These are phyloP conservation scores for Lizonia empirigonia DNA, from an alignment of 2,329 filamentous ascomycete genomes.

Conservation along the genomic window DNA sequence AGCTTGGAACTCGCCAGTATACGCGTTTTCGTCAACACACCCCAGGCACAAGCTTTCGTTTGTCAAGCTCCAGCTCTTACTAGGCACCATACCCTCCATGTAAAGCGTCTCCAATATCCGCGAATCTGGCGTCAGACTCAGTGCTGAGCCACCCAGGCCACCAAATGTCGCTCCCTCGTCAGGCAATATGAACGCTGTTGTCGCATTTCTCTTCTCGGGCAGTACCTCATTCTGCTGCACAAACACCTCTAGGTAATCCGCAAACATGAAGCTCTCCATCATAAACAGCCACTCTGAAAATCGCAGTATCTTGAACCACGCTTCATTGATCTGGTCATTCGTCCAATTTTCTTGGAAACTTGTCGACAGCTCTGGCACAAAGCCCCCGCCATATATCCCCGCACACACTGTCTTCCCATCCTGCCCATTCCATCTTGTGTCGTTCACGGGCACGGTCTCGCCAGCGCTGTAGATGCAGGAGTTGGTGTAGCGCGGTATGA, in stretches of 20 bases:
- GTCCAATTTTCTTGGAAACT: constrained; percentile 15
- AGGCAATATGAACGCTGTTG: constrained; percentile 15
- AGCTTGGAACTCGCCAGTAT: constrained; percentile 12
- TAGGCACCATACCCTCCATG: constrained; percentile 13
- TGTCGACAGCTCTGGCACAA: constrained; percentile 11
- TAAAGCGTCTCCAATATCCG: constrained; percentile 10
- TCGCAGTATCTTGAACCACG: constrained; percentile 6
- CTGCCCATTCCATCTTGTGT: neutral
- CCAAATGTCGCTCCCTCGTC: constrained; percentile 18
- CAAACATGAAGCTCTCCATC: constrained; percentile 18
- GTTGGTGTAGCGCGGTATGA: constrained; percentile 25
- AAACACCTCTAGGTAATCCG: constrained; percentile 19
- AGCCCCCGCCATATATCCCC: constrained; percentile 22
- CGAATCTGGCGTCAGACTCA: constrained; percentile 22
- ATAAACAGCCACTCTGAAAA: constrained; percentile 19
- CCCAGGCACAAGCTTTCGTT: constrained; percentile 22
- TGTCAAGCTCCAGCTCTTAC: constrained; percentile 22
- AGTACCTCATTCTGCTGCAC: constrained; percentile 2
- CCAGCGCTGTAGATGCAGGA: constrained; percentile 19
- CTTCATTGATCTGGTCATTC: constrained; percentile 13
- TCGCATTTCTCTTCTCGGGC: constrained; percentile 12
- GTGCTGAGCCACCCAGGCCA: constrained; percentile 11
- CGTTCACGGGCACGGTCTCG: neutral
- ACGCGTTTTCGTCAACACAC: constrained; percentile 13
- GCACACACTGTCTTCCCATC: constrained; percentile 17